Conservation (phyloP, 2,329 filamentous ascomycete species). For the Trichoderma asperellum region DNA sequence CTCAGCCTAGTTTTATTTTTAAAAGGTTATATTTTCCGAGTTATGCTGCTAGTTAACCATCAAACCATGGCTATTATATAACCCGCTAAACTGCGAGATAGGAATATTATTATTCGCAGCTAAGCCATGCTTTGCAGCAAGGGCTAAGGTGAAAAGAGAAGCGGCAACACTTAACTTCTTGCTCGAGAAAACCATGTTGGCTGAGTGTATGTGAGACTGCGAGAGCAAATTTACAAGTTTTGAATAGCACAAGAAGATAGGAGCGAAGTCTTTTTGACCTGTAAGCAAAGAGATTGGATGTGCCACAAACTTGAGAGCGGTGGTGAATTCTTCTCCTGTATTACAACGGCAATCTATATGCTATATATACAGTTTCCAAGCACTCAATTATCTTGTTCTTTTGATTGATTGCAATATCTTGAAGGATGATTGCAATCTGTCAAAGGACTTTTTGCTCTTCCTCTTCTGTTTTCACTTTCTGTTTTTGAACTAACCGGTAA, state of each 20-base stretch:
- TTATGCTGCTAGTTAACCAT: conserved; percentile 36
- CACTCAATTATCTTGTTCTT: background rate
- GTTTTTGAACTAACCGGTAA: background rate
- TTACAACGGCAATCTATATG: too few relatives aligned
- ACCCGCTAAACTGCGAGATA: conserved; percentile 24
- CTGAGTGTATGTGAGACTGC: background rate
- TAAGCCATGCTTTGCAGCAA: too few relatives aligned
- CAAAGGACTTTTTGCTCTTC: background rate
- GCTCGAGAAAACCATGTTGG: too few relatives aligned
- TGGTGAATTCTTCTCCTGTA: too few relatives aligned
- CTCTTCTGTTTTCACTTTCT: background rate
- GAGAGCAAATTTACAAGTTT: too few relatives aligned
- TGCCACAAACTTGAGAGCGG: too few relatives aligned
- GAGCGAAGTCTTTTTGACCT: too few relatives aligned
- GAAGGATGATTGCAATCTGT: too few relatives aligned
- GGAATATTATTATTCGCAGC: too few relatives aligned
- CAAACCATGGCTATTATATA: conserved; percentile 7
- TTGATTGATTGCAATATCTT: background rate
- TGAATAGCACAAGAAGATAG: too few relatives aligned
- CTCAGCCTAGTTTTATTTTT: conserved; percentile 32
- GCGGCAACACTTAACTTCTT: background rate
- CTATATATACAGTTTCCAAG: too few relatives aligned
- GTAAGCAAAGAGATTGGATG: too few relatives aligned
- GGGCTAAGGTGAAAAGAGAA: background rate
- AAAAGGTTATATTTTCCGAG: conserved; percentile 33